Percentiles rank a stretch among this genome's conserved stretches.
These are phyloP conservation scores for Selenicereus undatus DNA, from an alignment of 148 eudicot genomes.

Conservation along the genomic window DNA sequence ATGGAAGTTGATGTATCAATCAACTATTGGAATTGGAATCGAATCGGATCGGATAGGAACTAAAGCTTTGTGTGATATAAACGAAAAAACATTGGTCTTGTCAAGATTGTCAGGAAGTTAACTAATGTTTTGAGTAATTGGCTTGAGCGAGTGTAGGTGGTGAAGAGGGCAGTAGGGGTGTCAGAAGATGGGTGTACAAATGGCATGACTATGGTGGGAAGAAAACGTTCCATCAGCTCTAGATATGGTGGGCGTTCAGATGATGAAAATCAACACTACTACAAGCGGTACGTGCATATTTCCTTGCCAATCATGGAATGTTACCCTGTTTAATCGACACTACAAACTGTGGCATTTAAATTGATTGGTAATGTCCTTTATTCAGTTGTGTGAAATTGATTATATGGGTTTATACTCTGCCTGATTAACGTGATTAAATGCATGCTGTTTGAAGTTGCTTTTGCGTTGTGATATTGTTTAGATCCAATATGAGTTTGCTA, in stretches of 20 bases:
- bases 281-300: slow-evolving; percentile 46
- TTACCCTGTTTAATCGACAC: background rate
- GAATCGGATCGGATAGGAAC: background rate
- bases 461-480: background rate
- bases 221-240: slow-evolving; percentile 63
- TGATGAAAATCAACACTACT: slow-evolving; percentile 22
- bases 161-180: slow-evolving; percentile 54
- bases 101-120: background rate
- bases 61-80: background rate
- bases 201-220: slow-evolving; percentile 37
- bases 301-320: background rate
- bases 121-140: slow-evolving; percentile 15
- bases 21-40: background rate
- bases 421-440: background rate
- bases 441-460: background rate
- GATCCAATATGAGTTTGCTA: background rate
- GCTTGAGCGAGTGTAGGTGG: slow-evolving; percentile 46
- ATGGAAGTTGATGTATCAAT: background rate
- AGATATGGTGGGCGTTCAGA: slow-evolving; percentile 39
- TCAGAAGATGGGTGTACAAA: slow-evolving; percentile 33
- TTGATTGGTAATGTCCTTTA: background rate
- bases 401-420: slow-evolving; percentile 1
- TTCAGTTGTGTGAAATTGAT: background rate
- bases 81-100: background rate
- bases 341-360: background rate